These are phyloP conservation scores for Didymella keratinophila DNA, from an alignment of 2,329 filamentous ascomycete species.

Conservation along the genomic window DNA sequence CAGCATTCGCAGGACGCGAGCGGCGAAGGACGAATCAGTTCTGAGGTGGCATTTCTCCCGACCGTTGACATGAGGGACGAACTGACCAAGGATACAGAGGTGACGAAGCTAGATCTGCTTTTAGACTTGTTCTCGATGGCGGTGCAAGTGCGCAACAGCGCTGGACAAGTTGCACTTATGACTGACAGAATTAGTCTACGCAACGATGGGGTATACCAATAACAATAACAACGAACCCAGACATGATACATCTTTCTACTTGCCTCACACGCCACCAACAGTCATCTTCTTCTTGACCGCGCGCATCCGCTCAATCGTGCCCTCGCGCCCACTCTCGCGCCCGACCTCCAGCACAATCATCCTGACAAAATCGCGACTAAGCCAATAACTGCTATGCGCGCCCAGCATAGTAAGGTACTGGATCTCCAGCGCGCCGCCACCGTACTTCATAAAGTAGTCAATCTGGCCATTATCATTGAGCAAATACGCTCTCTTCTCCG, in stretches of 20 bases:
- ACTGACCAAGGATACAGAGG: too few species aligned
- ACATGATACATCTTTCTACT: too few species aligned
- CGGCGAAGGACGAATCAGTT: too few species aligned
- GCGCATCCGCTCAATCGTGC: conserved; percentile 62
- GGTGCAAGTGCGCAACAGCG: background rate
- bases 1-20: too few species aligned
- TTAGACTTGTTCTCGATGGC: too few species aligned
- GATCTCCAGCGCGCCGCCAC: conserved; percentile 87
- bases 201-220: background rate
- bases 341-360: conserved; percentile 91
- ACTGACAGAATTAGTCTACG: background rate
- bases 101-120: too few species aligned
- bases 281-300: conserved; percentile 60
- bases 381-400: conserved; percentile 95
- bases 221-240: background rate
- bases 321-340: conserved; percentile 71
- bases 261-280: conserved; percentile 7
- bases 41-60: too few species aligned
- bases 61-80: too few species aligned
- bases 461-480: conserved; percentile 98
- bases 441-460: conserved; percentile 85
- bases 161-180: background rate
- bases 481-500: conserved; percentile 84
- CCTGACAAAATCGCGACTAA: conserved; percentile 83
- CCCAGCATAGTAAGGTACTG: conserved; percentile 98